Base-by-base conservation (phyloP, 1,284 basidiomycete species). In the Waitea zeae region DNA sequence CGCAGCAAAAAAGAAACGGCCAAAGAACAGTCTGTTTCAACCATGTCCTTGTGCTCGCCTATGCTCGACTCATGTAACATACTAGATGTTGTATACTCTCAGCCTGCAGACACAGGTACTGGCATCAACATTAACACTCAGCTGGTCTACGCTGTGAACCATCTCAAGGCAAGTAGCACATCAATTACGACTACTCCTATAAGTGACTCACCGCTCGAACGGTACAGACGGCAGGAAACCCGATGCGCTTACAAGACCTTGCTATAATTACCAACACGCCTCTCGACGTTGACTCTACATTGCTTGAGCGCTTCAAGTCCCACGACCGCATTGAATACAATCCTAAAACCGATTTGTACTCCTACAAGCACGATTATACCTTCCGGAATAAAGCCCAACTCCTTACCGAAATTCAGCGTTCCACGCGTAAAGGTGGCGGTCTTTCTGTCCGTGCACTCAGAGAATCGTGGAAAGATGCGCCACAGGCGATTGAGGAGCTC, bases 301-400 rank as follows among this genome's bases (percentile, higher is more conserved):
- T 90, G 2, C 60, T 82, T 5, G 72, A 84, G 46, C 77, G 80
- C 44, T 88, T 90, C 57, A 76, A 64, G 47, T 56, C 62, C 2
- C 88, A 93, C 45, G 83, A 88, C 35, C 67, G 75, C 20, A 75
- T 93, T 24, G 52, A 69, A 20, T 75, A 75, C 45, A 83, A 92
- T 51, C 68, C 73, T 1, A 83, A 80, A 51, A 89, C 82, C 0
- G 80, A 82, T 46, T 58, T 89, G 1, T 92, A 79, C 50, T 78
- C 81, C 4, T 92, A 89, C 56, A 80, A 71, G 83, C 84, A 88
- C 41, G 88, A 93, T 52, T 89, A 72, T 50, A 77, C 78, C 41
- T 78, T 92, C 44, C 70, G 78, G 17, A 87, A 75, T 45, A 87
- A 88, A 52, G 73, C 71, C 1, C 73, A 86, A 2, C 61, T 93